Percentiles rank a stretch among this genome's conserved stretches.
Conservation (phyloP, 805 yeast genomes). For the Saccharomycopsis malanga region DNA sequence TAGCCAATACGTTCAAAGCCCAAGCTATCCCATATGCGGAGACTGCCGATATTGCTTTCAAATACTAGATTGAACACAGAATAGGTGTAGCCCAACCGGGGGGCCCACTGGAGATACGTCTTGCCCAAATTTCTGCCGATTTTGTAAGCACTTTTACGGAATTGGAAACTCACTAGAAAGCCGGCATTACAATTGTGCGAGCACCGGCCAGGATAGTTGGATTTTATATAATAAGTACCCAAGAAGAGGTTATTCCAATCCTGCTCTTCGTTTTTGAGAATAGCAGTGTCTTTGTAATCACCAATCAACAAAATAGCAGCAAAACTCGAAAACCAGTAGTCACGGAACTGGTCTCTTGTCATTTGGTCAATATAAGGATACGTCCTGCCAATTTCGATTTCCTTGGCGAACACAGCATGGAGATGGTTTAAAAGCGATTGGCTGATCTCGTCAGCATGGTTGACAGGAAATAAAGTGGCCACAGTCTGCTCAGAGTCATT, state of each 20-base stretch:
- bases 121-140: conserved; percentile 67
- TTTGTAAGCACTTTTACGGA: conserved; percentile 51
- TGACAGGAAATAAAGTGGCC: conserved; percentile 60
- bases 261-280: conserved; percentile 24
- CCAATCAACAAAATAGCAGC: conserved; percentile 55
- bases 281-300: conserved; percentile 22
- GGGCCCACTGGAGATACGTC: conserved; percentile 65
- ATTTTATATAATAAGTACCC: conserved; percentile 78
- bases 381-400: conserved; percentile 66
- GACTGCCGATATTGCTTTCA: conserved; percentile 70
- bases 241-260: conserved; percentile 45
- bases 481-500: conserved; percentile 33
- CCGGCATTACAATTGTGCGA: conserved; percentile 88
- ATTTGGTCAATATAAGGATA: conserved; percentile 52
- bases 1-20: conserved; percentile 78
- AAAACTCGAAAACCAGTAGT: conserved; percentile 63
- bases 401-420: conserved; percentile 49
- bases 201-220: conserved; percentile 80
- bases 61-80: conserved; percentile 86
- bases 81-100: conserved; percentile 68
- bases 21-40: conserved; percentile 71
- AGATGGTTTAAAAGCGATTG: conserved; percentile 39
- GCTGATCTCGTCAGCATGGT: conserved; percentile 44
- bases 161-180: conserved; percentile 54
- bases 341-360: conserved; percentile 43